Percentiles rank a stretch among this genome's conserved stretches.
Evolutionary conservation across 2,329 filamentous ascomycete species (phyloP).

Genomic region (Zasmidium cellare): DNA sequence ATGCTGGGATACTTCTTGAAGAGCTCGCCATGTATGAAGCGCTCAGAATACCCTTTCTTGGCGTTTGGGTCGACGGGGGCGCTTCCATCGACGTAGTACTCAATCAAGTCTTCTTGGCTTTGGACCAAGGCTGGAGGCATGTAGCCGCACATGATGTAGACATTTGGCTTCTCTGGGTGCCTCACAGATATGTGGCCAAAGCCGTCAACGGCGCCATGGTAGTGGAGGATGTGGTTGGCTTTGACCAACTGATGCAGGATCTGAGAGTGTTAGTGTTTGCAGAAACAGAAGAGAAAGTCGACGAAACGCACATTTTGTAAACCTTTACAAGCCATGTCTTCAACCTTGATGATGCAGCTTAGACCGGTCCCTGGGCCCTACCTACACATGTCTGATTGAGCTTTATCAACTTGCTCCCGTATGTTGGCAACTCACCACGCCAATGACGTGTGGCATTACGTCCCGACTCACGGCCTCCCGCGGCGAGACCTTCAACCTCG

Average conservation of each 20-base stretch:
- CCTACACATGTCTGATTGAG: too few relatives aligned
- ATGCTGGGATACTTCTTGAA: slow-evolving; percentile 44
- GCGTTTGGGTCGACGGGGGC: slow-evolving; percentile 42
- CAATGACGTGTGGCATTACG: too few relatives aligned
- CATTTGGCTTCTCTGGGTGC: slow-evolving; percentile 46
- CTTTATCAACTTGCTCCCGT: too few relatives aligned
- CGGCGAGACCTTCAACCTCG: too few relatives aligned
- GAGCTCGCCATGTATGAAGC: slow-evolving; percentile 51
- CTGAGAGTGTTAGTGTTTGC: slow-evolving; percentile 1
- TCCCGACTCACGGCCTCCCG: too few relatives aligned
- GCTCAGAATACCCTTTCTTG: slow-evolving; percentile 44
- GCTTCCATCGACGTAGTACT: slow-evolving; percentile 47
- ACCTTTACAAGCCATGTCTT: not conserved
- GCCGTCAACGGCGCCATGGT: slow-evolving; percentile 53
- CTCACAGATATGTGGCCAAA: slow-evolving; percentile 58
- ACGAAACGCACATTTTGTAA: not conserved
- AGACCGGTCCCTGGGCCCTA: too few relatives aligned
- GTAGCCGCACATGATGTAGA: slow-evolving; percentile 52
- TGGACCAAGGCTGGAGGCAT: slow-evolving; percentile 51
- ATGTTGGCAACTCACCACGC: too few relatives aligned
- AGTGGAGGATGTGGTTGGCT: slow-evolving; percentile 55
- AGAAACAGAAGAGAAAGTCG: not conserved
- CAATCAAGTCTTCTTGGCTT: slow-evolving; percentile 46
- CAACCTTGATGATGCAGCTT: too few relatives aligned
- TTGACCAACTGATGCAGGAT: slow-evolving; percentile 38